Percentiles rank a stretch among this genome's conserved stretches.
phyloP scores from a whole-genome alignment of 106 monocot genomes.

The Cymbidium sinense region DNA sequence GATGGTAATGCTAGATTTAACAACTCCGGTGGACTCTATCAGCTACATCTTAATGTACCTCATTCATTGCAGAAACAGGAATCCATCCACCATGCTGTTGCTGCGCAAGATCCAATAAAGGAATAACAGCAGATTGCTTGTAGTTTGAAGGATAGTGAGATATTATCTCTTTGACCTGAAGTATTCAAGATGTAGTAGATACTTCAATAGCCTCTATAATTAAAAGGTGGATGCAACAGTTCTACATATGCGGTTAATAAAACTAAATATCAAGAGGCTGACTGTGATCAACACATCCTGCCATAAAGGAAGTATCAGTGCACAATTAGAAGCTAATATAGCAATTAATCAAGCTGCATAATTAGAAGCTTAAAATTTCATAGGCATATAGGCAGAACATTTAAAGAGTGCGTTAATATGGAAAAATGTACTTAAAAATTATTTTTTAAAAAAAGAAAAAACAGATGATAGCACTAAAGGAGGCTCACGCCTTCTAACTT shows the following conservation, averaged over 20 bases:
- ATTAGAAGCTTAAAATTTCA: background rate
- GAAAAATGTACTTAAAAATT: background rate
- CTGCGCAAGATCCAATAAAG: slow-evolving; percentile 88
- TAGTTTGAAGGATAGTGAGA: slow-evolving; percentile 98
- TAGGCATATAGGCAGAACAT: background rate
- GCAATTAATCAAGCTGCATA: background rate
- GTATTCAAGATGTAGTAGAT: background rate
- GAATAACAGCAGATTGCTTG: slow-evolving; percentile 95
- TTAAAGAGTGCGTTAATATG: background rate
- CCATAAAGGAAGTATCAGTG: background rate
- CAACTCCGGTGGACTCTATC: background rate
- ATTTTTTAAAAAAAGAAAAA: too few relatives aligned
- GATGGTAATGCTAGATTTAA: background rate
- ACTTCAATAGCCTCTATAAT: background rate
- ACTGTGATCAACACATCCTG: background rate
- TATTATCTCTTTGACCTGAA: slow-evolving; percentile 86
- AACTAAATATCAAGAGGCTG: background rate
- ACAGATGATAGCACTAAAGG: background rate
- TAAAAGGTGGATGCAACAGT: background rate
- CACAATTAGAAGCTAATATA: background rate
- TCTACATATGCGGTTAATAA: background rate
- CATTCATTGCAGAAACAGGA: slow-evolving; percentile 94
- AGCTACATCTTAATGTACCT: slow-evolving; percentile 32
- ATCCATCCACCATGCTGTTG: slow-evolving; percentile 99
- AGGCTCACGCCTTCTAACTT: background rate